phyloP scores from a whole-genome alignment of 768 basidiomycete genomes.

The Pleurotus salmoneostramineus region DNA sequence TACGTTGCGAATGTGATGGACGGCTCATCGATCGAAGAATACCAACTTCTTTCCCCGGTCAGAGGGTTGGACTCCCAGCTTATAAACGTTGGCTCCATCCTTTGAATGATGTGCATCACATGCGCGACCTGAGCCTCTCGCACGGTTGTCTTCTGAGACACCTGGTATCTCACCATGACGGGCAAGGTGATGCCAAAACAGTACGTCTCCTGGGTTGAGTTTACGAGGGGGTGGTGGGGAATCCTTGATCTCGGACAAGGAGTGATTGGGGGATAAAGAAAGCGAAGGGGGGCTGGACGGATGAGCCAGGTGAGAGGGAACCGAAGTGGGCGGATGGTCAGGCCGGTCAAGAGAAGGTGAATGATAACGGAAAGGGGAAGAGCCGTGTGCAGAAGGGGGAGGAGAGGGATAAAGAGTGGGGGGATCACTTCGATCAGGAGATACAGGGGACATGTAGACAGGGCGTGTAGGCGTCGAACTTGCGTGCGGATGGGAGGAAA shows the following conservation, averaged over 20 bases:
- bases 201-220: constrained; percentile 54
- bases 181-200: constrained; percentile 76
- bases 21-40: constrained; percentile 7
- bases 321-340: constrained; percentile 11
- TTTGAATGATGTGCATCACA: constrained; percentile 10
- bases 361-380: constrained; percentile 21
- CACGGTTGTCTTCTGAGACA: constrained; percentile 58
- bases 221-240: constrained; percentile 31
- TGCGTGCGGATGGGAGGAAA: constrained; percentile 19
- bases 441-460: constrained; percentile 33
- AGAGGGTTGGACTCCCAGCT: constrained; percentile 11
- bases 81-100: constrained; percentile 11
- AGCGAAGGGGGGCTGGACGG: constrained; percentile 23
- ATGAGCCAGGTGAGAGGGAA: constrained; percentile 7
- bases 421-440: constrained; percentile 33
- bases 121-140: constrained; percentile 26
- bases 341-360: constrained; percentile 14
- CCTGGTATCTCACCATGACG: constrained; percentile 72
- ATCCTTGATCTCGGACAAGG: constrained; percentile 34
- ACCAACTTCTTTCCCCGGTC: constrained; percentile 8
- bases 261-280: constrained; percentile 15
- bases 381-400: constrained; percentile 15
- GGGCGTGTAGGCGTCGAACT: constrained; percentile 22
- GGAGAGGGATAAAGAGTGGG: constrained; percentile 19
- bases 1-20: not conserved